Conservation (phyloP, 768 basidiomycete genomes). For the Termitomyces bulborhizus region DNA sequence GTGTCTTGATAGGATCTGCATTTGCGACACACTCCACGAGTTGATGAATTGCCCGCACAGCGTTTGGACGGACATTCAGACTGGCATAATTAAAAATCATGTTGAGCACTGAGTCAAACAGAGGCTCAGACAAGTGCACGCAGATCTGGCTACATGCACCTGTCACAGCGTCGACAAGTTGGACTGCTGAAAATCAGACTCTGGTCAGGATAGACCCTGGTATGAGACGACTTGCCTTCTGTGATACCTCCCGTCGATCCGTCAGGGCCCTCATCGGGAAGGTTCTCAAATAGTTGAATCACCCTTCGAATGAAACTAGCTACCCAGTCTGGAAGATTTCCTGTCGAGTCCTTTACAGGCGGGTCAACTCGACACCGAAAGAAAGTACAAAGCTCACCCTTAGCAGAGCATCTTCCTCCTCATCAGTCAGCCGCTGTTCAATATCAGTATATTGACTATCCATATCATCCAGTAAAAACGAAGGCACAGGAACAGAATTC, state of each 20-base stretch:
- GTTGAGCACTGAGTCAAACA: slow-evolving; percentile 77
- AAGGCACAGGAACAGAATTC: slow-evolving; percentile 25
- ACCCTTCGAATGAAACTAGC: slow-evolving; percentile 75
- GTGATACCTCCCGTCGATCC: slow-evolving; percentile 56
- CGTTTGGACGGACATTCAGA: slow-evolving; percentile 76
- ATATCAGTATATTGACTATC: slow-evolving; percentile 30
- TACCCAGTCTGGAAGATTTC: slow-evolving; percentile 77
- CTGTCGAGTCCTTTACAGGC: slow-evolving; percentile 48
- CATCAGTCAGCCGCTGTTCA: slow-evolving; percentile 39
- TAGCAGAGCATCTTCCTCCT: slow-evolving; percentile 68
- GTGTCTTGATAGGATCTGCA: slow-evolving; percentile 68
- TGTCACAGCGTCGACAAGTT: slow-evolving; percentile 72
- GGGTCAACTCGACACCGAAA: not conserved
- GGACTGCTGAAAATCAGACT: slow-evolving; percentile 34
- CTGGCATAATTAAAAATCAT: slow-evolving; percentile 82
- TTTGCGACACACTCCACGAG: slow-evolving; percentile 83
- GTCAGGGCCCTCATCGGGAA: slow-evolving; percentile 75
- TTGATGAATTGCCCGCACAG: slow-evolving; percentile 81
- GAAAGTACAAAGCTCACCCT: slow-evolving; percentile 25
- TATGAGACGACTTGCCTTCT: slow-evolving; percentile 40
- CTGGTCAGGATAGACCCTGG: not conserved
- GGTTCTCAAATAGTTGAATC: slow-evolving; percentile 74
- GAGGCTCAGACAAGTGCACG: slow-evolving; percentile 62
- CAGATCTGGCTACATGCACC: slow-evolving; percentile 75
- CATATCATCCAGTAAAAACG: slow-evolving; percentile 30